Percentiles rank a stretch among this genome's conserved stretches.
Evolutionary conservation across 2,329 filamentous ascomycete genomes (phyloP).

Genomic region (Cladophialophora psammophila): DNA sequence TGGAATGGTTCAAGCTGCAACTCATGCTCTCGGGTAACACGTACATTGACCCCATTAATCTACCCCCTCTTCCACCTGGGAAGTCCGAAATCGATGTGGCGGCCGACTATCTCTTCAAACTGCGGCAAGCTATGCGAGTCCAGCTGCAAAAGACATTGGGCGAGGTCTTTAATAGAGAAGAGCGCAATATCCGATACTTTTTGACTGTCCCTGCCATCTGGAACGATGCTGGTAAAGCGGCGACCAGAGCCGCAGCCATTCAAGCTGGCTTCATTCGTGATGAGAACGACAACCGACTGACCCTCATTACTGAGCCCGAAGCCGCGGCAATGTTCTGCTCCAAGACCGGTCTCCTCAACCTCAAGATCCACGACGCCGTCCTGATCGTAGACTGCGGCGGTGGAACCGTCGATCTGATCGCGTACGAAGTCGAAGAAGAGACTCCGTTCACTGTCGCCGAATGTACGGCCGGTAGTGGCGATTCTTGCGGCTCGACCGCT

Average conservation of each 20-base stretch:
- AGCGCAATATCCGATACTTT: slow-evolving; percentile 97
- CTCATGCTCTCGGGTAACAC: slow-evolving; percentile 99
- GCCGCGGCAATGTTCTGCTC: slow-evolving; percentile 97
- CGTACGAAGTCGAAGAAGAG: slow-evolving; percentile 98
- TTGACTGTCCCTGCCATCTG: slow-evolving; percentile 98
- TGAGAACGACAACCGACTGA: slow-evolving; percentile 96
- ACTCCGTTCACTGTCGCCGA: slow-evolving; percentile 96
- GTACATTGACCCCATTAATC: slow-evolving; percentile 98
- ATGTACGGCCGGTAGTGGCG: slow-evolving; percentile 95
- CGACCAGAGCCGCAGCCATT: slow-evolving; percentile 92
- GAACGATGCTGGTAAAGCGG: slow-evolving; percentile 98
- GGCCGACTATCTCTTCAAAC: slow-evolving; percentile 98
- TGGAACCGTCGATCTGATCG: slow-evolving; percentile 98
- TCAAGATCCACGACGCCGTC: slow-evolving; percentile 98
- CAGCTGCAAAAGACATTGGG: slow-evolving; percentile 95
- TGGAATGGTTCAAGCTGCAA: slow-evolving; percentile 99
- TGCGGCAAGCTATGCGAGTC: slow-evolving; percentile 94
- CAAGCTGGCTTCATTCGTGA: slow-evolving; percentile 96
- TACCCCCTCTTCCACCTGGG: slow-evolving; percentile 93
- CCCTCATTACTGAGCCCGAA: slow-evolving; percentile 94
- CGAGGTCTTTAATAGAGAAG: slow-evolving; percentile 96
- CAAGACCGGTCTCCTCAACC: slow-evolving; percentile 92
- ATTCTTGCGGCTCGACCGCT: slow-evolving; percentile 97
- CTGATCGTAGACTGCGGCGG: slow-evolving; percentile 98
- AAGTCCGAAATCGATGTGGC: slow-evolving; percentile 99